Conservation (phyloP, 148 eudicot genomes). For the Mesembryanthemum crystallinum region DNA sequence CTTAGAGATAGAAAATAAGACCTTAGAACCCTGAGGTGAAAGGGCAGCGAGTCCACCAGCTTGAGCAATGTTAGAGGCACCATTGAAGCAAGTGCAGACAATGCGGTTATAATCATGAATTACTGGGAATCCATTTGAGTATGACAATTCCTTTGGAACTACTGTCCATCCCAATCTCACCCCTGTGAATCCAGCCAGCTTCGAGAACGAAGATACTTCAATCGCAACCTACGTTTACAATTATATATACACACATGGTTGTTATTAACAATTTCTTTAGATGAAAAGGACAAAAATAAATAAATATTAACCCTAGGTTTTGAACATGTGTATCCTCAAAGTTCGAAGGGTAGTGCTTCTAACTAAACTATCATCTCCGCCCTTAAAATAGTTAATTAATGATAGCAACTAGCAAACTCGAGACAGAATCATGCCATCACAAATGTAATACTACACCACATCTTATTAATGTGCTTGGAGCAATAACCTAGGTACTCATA, state of each 20-base stretch:
- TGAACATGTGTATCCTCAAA: no score
- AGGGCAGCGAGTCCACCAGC: constrained; percentile 85
- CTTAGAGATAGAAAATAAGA: background rate
- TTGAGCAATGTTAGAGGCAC: constrained; percentile 69
- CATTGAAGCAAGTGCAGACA: constrained; percentile 63
- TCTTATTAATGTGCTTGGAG: no score
- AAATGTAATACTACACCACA: no score
- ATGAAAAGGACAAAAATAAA: no score
- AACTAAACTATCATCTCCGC: no score
- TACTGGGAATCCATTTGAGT: constrained; percentile 57
- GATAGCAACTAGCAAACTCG: no score
- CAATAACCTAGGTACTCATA: no score
- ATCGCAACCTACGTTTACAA: constrained; percentile 58
- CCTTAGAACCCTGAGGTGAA: constrained; percentile 55
- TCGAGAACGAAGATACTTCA: constrained; percentile 82
- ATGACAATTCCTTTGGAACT: constrained; percentile 58
- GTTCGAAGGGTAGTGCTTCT: no score
- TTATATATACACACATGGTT: background rate
- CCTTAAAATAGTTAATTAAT: no score
- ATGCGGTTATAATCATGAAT: constrained; percentile 57
- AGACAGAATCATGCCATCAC: no score
- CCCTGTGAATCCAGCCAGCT: constrained; percentile 83
- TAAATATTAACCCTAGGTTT: no score
- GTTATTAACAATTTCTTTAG: no score
- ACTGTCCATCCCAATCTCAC: constrained; percentile 88